These are phyloP conservation scores for Ascomycota sp. DNA, from an alignment of 2,329 filamentous ascomycete genomes.

Conservation along the genomic window DNA sequence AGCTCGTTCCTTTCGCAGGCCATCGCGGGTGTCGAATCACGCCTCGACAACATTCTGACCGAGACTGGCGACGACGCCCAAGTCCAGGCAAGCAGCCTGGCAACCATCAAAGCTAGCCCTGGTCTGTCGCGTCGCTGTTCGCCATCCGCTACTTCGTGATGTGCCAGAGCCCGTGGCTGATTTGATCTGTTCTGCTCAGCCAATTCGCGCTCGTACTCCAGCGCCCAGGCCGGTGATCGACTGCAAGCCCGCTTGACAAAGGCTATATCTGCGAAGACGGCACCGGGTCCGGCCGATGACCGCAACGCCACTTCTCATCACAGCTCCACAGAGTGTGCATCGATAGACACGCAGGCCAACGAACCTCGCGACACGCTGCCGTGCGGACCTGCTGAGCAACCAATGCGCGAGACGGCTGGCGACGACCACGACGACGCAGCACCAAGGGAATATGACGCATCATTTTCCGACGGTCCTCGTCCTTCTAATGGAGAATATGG, in stretches of 20 bases:
- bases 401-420: too few relatives aligned
- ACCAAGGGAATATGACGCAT: background rate
- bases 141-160: too few relatives aligned
- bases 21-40: slow-evolving; percentile 82
- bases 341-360: slow-evolving; percentile 8
- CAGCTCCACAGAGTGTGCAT: slow-evolving; percentile 12
- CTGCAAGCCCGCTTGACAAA: slow-evolving; percentile 79
- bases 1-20: slow-evolving; percentile 71
- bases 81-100: background rate
- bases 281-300: slow-evolving; percentile 17
- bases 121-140: slow-evolving; percentile 1
- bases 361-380: slow-evolving; percentile 4
- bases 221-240: slow-evolving; percentile 49
- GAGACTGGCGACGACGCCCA: slow-evolving; percentile 38
- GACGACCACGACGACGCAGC: background rate
- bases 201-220: slow-evolving; percentile 44
- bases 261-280: slow-evolving; percentile 55
- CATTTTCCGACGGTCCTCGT: background rate
- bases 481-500: background rate
- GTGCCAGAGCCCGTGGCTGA: background rate
- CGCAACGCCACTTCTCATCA: slow-evolving; percentile 17
- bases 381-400: slow-evolving; percentile 1
- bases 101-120: slow-evolving; percentile 11
- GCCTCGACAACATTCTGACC: slow-evolving; percentile 75
- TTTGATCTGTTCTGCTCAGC: slow-evolving; percentile 3